Evolutionary conservation across 495 filamentous ascomycete genomes (phyloP), one percentile per base, ranked within the genome.

Genomic region (Penicillium desertorum): DNA sequence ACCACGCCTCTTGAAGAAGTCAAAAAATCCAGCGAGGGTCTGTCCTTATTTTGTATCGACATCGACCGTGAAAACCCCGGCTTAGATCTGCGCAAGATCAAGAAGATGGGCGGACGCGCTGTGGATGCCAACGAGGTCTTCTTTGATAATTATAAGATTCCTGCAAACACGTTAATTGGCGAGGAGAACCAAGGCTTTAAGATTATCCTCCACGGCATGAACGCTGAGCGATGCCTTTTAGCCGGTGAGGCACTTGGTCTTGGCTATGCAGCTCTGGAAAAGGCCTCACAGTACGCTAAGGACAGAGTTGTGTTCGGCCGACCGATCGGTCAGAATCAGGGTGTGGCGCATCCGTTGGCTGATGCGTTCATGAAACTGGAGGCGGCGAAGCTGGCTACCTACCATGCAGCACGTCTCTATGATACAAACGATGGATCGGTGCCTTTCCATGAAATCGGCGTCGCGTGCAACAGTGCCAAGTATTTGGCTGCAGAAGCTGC

Each of bases 61-160:
- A 75, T 93, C 14, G 80, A 90, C 67, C 79, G 79, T 27, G 64
- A 68, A 3, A 67, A 79, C 2, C 78, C 83, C 0, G 75, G 76
- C 0, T 71, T 91, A 3, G 81, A 86, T 30, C 72, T 91, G 66
- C 82, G 81, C 29, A 82, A 76, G 61, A 94, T 92, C 65, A 84
- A 84, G 70, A 93, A 92, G 64, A 91, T 92, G 88, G 89, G 89
- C 29, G 87, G 86, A 3, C 76, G 87, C 11, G 87, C 88, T 0
- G 80, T 92, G n/a, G 87, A 90, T 66, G 89, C 88, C 4, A 92
- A 92, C 64, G 87, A 92, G 69, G 85, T 92, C 1, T 93, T 91
- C 74, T 91, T 92, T 68, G 87, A 91, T 62, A 81, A 84, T 56
- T 93, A 89, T 67, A 54, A 63, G 4, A 81, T 91, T 10, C 79